Evolutionary conservation across 176 grass and related monocot genomes (phyloP).

Genomic region (Oryza meridionalis): DNA sequence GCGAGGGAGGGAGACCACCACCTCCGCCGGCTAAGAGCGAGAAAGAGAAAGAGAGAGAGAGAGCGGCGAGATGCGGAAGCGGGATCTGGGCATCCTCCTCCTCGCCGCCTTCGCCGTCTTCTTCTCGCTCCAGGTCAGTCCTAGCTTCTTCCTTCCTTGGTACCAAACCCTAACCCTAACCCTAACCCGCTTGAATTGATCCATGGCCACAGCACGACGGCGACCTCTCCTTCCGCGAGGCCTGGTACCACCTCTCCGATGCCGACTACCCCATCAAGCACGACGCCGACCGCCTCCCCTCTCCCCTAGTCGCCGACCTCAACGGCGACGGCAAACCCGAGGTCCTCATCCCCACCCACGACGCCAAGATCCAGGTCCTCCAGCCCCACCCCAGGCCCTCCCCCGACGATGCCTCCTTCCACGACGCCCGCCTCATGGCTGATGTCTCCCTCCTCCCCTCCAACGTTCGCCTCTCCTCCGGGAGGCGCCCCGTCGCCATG

Average conservation of each 20-base stretch:
- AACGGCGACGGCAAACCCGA: slow-evolving; percentile 88
- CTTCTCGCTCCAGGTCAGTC: slow-evolving; percentile 82
- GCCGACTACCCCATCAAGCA: slow-evolving; percentile 88
- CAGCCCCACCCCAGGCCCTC: slow-evolving; percentile 32
- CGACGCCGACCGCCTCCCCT: slow-evolving; percentile 84
- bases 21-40: too few species aligned
- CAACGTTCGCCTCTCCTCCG: slow-evolving; percentile 75
- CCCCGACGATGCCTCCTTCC: slow-evolving; percentile 64
- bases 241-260: slow-evolving; percentile 91
- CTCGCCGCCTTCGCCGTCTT: slow-evolving; percentile 95
- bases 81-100: slow-evolving; percentile 87
- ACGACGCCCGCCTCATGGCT: slow-evolving; percentile 77
- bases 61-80: slow-evolving; percentile 64
- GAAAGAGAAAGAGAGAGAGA: too few species aligned
- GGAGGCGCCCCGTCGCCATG: slow-evolving; percentile 81
- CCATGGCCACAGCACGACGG: slow-evolving; percentile 61
- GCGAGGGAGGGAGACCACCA: too few species aligned
- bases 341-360: slow-evolving; percentile 87
- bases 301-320: slow-evolving; percentile 84
- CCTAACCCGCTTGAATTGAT: not conserved
- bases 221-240: slow-evolving; percentile 88
- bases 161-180: slow-evolving; percentile 19
- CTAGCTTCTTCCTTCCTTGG: not conserved
- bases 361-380: slow-evolving; percentile 87
- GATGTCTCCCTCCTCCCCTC: slow-evolving; percentile 78